Base-by-base conservation (phyloP, 805 yeast genomes). In the Candida fluviatilis region DNA sequence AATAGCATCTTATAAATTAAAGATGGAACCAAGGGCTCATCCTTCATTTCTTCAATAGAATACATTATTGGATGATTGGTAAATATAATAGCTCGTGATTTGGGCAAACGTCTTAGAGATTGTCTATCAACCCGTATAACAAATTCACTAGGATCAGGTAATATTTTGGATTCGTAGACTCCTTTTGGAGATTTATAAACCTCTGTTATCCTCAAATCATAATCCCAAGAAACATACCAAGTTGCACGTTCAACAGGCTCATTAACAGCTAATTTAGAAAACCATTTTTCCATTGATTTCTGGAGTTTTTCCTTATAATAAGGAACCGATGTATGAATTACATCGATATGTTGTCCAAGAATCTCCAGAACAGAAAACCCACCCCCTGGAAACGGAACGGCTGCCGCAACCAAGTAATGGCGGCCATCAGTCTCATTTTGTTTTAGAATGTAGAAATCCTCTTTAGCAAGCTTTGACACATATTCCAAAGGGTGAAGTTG, bases 341-440 rank as follows among this genome's bases (percentile, higher is more conserved):
- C 64, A 56, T 82, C 87, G 34, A 82, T 57, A 37, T 71, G 73
- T 49, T 69, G 72, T 15, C 89, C 89, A 34, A 83, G 48, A 47
- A 82, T 82, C 40, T 70, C 52, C 47, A 66, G 55, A 38, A 82
- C 76, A 39, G 82, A 82, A 58, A 83, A 82, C 1, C 82, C 76
- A 3, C 89, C 89, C 34, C 90, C 90, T 3, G 89, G 88, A 56
- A 82, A 82, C 4, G 88, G 87, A 27, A 82, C 89, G 1, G 83
- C 87, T 4, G 84, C 88, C 1, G 86, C 90, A 26, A 71, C 73
- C 38, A 82, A 62, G 55, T 82, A 79, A 55, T 82, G 88, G 31
- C 54, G 49, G 2, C 78, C 84, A 40, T 62, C 69, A 46, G 77
- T 74, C 0, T 64, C 71, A 43, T 76, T 71, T 49, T 79, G 73